Conservation (phyloP, 148 eudicot genomes). For the Dianthus caryophyllus region DNA sequence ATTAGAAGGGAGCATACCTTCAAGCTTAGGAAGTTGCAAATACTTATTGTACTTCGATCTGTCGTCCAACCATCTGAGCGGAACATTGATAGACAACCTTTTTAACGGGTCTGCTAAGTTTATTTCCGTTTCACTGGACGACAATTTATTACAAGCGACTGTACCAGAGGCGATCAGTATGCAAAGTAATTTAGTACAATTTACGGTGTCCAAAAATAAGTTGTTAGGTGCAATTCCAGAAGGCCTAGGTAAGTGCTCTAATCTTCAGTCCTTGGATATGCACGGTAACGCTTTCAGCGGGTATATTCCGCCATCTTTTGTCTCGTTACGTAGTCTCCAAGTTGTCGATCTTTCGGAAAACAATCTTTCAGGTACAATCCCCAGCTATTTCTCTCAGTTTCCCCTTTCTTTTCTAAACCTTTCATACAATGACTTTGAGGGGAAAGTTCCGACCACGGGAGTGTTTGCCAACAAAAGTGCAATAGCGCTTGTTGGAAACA, state of each 20-base stretch:
- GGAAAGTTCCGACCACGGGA: background rate
- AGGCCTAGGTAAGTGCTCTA: conserved; percentile 20
- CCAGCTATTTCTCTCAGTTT: conserved; percentile 25
- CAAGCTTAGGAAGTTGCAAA: conserved; percentile 27
- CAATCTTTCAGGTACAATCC: conserved; percentile 33
- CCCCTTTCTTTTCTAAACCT: background rate
- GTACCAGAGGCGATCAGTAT: conserved; percentile 21
- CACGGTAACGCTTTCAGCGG: conserved; percentile 25
- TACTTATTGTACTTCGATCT: conserved; percentile 19
- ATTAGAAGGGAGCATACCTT: conserved; percentile 22
- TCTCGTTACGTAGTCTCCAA: conserved; percentile 21
- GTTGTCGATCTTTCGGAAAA: conserved; percentile 34
- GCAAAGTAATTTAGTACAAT: conserved; percentile 19
- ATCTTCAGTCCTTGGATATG: conserved; percentile 15
- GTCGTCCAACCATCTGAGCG: conserved; percentile 26
- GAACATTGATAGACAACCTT: conserved; percentile 24
- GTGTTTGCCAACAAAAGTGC: background rate
- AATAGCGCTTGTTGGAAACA: background rate
- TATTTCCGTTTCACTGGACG: conserved; percentile 12
- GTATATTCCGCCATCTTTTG: conserved; percentile 23
- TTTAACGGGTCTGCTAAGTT: conserved; percentile 22
- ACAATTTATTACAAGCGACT: conserved; percentile 27
- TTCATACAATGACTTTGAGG: background rate
- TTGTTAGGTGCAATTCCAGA: conserved; percentile 35
- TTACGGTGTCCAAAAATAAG: conserved; percentile 28